Evolutionary conservation across 2,329 filamentous ascomycete genomes (phyloP), one percentile per base, ranked within the genome.

Genomic region (Ophiostoma sp.): DNA sequence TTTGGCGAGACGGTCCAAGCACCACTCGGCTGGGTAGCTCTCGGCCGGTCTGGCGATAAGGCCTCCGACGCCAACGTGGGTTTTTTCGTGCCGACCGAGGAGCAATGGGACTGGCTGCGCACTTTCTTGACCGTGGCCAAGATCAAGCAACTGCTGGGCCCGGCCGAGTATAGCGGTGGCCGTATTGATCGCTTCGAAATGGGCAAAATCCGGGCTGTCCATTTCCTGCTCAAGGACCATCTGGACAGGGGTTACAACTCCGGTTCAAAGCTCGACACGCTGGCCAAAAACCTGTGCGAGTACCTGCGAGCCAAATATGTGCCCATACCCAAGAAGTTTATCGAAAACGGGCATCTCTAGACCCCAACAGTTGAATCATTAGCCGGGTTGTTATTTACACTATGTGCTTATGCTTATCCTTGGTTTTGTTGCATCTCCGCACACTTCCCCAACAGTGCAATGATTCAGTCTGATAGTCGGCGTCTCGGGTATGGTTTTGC

Each of bases 211-310:
- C 74, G 76, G 62, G 69, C 67, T 1, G 72, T 73, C 48, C 70
- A 72, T 31, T 71, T 73, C 80, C 81, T 1, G 80, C 76, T 84
- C 4, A 82, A 81, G 71, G 82, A 81, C 3, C 79, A 81, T 39
- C 72, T 84, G 15, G 80, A 81, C 3, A 74, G 79, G 0, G 80
- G 80, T 0, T 81, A 85, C 2, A 85, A 83, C 73, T 83, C 83
- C 70, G 82, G 80, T 13, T 80, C 78, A 36, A 76, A 80, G 27
- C 71, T 86, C n/a, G 84, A 86, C 76, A 78, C 79, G 4, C 80
- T 86, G 74, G 84, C 80, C 1, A 86, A 86, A 74, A 83, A 83
- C 0, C 81, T 85, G 75, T 82, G 79, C 20, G 84, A 86, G 76
- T 74, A 72, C 48, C 31, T 73, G 64, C 69, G 73, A 8, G 68